Conservation (phyloP, 2,329 filamentous ascomycete species). For the Cladosporium colombiae region DNA sequence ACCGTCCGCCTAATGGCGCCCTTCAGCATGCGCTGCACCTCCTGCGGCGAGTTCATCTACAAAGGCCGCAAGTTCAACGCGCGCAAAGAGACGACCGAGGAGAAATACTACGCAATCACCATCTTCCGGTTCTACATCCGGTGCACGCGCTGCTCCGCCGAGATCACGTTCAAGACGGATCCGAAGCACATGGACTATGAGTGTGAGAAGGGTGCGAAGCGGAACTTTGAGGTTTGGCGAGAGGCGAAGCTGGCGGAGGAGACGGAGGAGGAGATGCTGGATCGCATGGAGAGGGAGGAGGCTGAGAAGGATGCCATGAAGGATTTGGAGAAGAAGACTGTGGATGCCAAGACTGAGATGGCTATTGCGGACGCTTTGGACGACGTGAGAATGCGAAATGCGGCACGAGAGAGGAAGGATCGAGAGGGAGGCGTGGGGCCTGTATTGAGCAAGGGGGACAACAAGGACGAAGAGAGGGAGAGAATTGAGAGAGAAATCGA, state of each 20-base stretch:
- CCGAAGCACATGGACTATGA: conserved; percentile 93
- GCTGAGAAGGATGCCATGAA: conserved; percentile 90
- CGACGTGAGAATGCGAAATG: conserved; percentile 90
- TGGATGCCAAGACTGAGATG: conserved; percentile 94
- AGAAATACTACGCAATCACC: conserved; percentile 84
- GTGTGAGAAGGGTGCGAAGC: conserved; percentile 77
- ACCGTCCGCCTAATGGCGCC: conserved; percentile 90
- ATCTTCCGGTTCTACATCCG: conserved; percentile 83
- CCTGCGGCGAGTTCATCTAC: conserved; percentile 80
- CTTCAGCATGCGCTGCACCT: conserved; percentile 74
- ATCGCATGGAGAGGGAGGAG: conserved; percentile 77
- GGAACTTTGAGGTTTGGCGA: conserved; percentile 93
- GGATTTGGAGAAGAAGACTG: conserved; percentile 88
- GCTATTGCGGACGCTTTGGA: conserved; percentile 93
- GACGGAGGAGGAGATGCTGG: conserved; percentile 82
- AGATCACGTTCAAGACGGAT: conserved; percentile 93
- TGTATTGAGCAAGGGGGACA: conserved; percentile 58
- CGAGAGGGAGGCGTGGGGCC: conserved; percentile 61
- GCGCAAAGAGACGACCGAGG: conserved; percentile 86
- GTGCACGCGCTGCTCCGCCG: conserved; percentile 80
- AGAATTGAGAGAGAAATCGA: conserved; percentile 78
- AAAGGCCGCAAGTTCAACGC: conserved; percentile 95
- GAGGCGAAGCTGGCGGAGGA: conserved; percentile 67
- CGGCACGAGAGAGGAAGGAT: conserved; percentile 75
- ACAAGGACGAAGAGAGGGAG: conserved; percentile 58